Evolutionary conservation across 345 rosid genomes (phyloP).

Genomic region (Turritis glabra): DNA sequence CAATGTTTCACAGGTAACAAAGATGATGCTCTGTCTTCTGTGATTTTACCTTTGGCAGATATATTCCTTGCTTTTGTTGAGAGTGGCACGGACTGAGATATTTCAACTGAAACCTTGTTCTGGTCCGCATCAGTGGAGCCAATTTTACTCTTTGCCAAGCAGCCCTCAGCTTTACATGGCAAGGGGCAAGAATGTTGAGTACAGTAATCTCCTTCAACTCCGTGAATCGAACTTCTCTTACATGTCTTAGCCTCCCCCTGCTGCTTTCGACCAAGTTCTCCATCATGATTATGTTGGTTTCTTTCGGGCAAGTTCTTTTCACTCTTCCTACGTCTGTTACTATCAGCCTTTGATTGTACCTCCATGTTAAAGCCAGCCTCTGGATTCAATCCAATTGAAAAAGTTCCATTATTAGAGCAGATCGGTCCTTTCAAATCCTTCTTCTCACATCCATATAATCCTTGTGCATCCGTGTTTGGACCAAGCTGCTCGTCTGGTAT

Average conservation of each 20-base stretch:
- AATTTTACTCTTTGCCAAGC: conserved; percentile 34
- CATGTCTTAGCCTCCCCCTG: conserved; percentile 38
- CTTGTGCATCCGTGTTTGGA: conserved; percentile 27
- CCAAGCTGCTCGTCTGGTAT: conserved; percentile 36
- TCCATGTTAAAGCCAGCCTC: conserved; percentile 35
- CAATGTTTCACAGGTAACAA: conserved; percentile 9
- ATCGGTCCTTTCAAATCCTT: conserved; percentile 38
- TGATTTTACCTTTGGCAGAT: conserved; percentile 39
- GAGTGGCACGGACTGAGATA: conserved; percentile 41
- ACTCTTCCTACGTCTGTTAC: conserved; percentile 35
- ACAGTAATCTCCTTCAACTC: conserved; percentile 31
- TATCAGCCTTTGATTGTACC: conserved; percentile 38
- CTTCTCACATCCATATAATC: conserved; percentile 36
- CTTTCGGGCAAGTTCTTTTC: conserved; percentile 39
- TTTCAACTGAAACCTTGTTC: conserved; percentile 37
- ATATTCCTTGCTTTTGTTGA: conserved; percentile 37
- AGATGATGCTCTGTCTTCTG: conserved; percentile 41
- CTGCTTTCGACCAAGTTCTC: conserved; percentile 32
- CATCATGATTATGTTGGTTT: conserved; percentile 29
- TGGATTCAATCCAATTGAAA: conserved; percentile 34
- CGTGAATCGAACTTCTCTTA: conserved; percentile 43
- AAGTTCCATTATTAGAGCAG: conserved; percentile 30
- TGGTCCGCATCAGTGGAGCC: conserved; percentile 34
- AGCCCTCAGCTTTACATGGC: conserved; percentile 44
- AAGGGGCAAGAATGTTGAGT: conserved; percentile 48